phyloP scores from a whole-genome alignment of 2,329 filamentous ascomycete genomes.

The Sarocladium oryzae region DNA sequence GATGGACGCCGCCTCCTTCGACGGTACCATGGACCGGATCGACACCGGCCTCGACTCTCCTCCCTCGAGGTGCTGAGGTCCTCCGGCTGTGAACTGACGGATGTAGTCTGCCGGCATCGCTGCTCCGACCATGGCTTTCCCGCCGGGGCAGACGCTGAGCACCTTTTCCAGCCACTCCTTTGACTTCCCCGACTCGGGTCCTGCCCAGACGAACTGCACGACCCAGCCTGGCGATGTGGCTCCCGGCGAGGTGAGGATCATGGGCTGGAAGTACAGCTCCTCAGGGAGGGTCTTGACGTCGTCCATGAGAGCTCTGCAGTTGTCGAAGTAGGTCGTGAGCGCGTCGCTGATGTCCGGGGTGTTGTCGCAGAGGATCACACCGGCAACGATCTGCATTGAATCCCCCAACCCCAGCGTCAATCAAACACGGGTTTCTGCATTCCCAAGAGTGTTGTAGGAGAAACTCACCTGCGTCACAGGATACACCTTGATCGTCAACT shows the following conservation, averaged over 20 bases:
- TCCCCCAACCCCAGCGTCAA: background rate
- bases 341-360: background rate
- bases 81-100: background rate
- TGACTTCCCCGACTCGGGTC: background rate
- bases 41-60: background rate
- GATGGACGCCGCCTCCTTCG: background rate
- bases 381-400: background rate
- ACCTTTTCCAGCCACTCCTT: slow-evolving; percentile 1
- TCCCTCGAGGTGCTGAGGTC: background rate
- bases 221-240: background rate
- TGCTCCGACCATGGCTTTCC: background rate
- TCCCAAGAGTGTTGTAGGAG: no score
- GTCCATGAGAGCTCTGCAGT: background rate
- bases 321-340: slow-evolving; percentile 2
- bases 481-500: slow-evolving; percentile 21
- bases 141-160: background rate
- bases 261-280: slow-evolving; percentile 7
- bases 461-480: slow-evolving; percentile 9
- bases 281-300: background rate
- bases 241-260: background rate
- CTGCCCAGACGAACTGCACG: slow-evolving; percentile 5
- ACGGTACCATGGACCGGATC: background rate
- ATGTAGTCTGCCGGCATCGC: background rate
- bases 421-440: background rate
- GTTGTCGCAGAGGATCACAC: background rate